Conservation (phyloP, 116 monocot genomes). For the Phalaenopsis hybrid region DNA sequence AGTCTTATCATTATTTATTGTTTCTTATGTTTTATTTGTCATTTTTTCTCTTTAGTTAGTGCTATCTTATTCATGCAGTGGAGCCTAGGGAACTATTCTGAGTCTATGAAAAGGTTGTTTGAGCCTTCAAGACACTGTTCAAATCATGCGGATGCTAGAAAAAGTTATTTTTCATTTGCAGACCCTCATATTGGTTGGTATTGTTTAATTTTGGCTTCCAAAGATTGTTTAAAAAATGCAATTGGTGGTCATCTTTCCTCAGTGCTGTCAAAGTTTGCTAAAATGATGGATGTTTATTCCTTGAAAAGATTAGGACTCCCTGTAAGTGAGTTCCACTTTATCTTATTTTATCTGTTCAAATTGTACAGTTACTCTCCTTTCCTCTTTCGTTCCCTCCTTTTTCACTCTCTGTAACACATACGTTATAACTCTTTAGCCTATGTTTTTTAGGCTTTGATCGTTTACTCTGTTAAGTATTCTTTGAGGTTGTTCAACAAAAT, state of each 20-base stretch:
- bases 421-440: not conserved
- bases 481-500: too few species aligned
- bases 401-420: not conserved
- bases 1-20: slow-evolving; percentile 9
- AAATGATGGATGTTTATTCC: slow-evolving; percentile 43
- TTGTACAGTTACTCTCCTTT: not conserved
- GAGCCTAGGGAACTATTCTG: slow-evolving; percentile 66
- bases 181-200: slow-evolving; percentile 78
- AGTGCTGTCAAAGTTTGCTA: slow-evolving; percentile 50
- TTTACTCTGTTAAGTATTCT: not conserved
- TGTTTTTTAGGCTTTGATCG: not conserved
- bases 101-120: slow-evolving; percentile 39
- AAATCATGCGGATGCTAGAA: slow-evolving; percentile 14
- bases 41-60: not conserved
- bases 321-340: slow-evolving; percentile 47
- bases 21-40: not conserved
- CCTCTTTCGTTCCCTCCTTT: not conserved
- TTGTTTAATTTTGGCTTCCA: slow-evolving; percentile 53
- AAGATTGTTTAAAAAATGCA: slow-evolving; percentile 59
- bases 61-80: slow-evolving; percentile 53
- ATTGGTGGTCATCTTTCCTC: slow-evolving; percentile 52
- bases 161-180: slow-evolving; percentile 24
- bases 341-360: not conserved
- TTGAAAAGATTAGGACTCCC: slow-evolving; percentile 74
- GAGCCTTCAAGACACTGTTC: slow-evolving; percentile 10